Percentiles rank a stretch among this genome's conserved stretches.
phyloP scores from a whole-genome alignment of 1,284 basidiomycete species.

The Rhizoctonia solani region DNA sequence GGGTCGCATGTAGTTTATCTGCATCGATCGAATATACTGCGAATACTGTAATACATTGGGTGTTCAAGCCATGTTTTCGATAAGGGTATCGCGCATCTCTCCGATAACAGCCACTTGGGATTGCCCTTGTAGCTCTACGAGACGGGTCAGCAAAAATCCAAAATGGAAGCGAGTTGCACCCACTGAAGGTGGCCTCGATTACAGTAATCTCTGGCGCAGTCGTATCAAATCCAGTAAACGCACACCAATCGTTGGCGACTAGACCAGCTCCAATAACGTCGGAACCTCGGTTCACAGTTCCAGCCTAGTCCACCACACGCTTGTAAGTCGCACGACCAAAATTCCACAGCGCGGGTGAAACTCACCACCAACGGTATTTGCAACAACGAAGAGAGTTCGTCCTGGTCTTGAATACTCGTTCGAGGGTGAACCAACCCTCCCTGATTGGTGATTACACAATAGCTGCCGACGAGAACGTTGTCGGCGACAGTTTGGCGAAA shows the following conservation, averaged over 20 bases:
- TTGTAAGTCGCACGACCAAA: not conserved
- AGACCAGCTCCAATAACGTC: slow-evolving; percentile 97
- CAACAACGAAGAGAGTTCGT: slow-evolving; percentile 92
- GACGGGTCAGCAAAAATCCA: not conserved
- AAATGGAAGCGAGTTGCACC: slow-evolving; percentile 45
- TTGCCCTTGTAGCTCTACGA: slow-evolving; percentile 90
- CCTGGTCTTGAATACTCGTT: slow-evolving; percentile 95
- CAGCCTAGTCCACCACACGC: slow-evolving; percentile 61
- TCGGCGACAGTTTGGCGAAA: slow-evolving; percentile 97
- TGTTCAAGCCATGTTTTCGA: slow-evolving; percentile 88
- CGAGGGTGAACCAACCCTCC: slow-evolving; percentile 98
- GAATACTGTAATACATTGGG: slow-evolving; percentile 12
- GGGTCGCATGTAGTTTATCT: not conserved
- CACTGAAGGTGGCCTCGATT: slow-evolving; percentile 96
- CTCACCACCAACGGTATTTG: slow-evolving; percentile 93
- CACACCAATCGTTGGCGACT: slow-evolving; percentile 99
- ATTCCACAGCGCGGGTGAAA: slow-evolving; percentile 41
- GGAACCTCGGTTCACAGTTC: slow-evolving; percentile 97
- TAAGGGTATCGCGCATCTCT: slow-evolving; percentile 92
- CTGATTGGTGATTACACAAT: slow-evolving; percentile 93
- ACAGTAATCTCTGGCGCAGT: slow-evolving; percentile 98
- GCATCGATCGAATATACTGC: not conserved
- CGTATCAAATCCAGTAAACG: slow-evolving; percentile 94
- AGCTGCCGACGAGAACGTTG: slow-evolving; percentile 96
- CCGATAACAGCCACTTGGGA: slow-evolving; percentile 84